A percentile compares a stretch with the other conserved stretches of the same genome.
These are phyloP conservation scores for Russula brevipes DNA, from an alignment of 768 basidiomycete genomes.

Conservation along the genomic window DNA sequence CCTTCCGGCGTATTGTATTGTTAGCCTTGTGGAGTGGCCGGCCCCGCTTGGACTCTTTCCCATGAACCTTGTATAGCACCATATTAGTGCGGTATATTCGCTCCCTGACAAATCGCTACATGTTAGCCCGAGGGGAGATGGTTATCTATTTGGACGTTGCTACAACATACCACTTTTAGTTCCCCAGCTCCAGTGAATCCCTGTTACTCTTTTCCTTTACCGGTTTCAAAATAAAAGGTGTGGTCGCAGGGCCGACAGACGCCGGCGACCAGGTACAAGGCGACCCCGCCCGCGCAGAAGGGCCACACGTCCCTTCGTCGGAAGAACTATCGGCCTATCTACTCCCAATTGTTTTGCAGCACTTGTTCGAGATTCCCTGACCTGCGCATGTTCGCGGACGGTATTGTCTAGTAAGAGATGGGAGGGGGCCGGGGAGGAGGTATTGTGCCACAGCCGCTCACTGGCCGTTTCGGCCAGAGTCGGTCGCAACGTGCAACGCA, in stretches of 20 bases:
- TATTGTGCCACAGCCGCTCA: too few species aligned
- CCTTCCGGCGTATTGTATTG: slow-evolving; percentile 7
- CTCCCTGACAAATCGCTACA: neutral
- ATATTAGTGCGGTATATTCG: neutral
- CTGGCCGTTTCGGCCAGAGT: too few species aligned
- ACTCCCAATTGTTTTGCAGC: neutral
- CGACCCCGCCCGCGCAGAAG: neutral
- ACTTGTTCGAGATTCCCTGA: too few species aligned
- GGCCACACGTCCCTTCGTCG: neutral
- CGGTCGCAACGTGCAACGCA: too few species aligned
- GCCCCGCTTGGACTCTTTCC: neutral
- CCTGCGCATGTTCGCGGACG: too few species aligned
- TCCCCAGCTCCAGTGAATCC: neutral
- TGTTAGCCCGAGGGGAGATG: neutral
- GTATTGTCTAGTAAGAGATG: too few species aligned
- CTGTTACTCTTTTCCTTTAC: neutral
- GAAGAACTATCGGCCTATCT: neutral
- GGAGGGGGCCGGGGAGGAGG: too few species aligned
- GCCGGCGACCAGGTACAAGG: neutral
- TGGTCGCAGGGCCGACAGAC: neutral
- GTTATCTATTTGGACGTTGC: neutral
- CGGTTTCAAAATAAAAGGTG: neutral
- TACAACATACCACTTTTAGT: neutral
- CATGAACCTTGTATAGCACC: neutral
- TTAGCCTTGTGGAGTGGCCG: neutral